Conservation (phyloP, 164 flowering plant genomes). For the Aristolochia contorta region DNA sequence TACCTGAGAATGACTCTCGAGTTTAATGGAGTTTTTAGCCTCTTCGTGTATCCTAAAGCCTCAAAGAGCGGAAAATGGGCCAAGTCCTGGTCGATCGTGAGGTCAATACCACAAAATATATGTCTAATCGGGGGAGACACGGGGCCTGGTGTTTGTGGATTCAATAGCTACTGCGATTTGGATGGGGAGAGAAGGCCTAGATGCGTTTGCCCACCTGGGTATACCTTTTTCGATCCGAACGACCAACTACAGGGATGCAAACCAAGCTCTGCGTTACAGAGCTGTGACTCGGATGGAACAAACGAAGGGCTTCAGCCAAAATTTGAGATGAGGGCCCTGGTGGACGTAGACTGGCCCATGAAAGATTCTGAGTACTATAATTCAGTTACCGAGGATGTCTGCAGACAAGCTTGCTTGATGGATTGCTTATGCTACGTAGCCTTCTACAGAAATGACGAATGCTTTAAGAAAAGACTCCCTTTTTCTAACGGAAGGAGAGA, state of each 20-base stretch:
- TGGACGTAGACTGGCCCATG: constrained; percentile 32
- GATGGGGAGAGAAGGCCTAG: constrained; percentile 11
- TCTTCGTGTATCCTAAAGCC: constrained; percentile 20
- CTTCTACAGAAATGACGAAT: constrained; percentile 11
- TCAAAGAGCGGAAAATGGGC: background rate
- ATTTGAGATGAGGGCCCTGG: constrained; percentile 2
- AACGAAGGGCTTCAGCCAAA: background rate
- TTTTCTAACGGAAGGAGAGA: constrained; percentile 27
- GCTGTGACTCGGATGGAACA: constrained; percentile 13
- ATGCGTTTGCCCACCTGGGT: constrained; percentile 32
- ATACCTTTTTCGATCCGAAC: constrained; percentile 25
- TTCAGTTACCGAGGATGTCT: constrained; percentile 15
- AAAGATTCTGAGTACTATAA: constrained; percentile 20
- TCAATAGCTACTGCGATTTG: constrained; percentile 25
- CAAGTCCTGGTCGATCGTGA: constrained; percentile 10
- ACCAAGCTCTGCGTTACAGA: constrained; percentile 20
- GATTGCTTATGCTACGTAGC: constrained; percentile 52
- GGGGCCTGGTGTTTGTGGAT: constrained; percentile 30
- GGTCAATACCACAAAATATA: constrained; percentile 13
- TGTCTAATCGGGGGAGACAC: constrained; percentile 1
- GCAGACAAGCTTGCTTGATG: constrained; percentile 32
- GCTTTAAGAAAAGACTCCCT: constrained; percentile 44
- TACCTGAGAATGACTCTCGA: constrained; percentile 35
- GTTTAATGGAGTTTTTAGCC: constrained; percentile 38
- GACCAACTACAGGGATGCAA: constrained; percentile 35